A percentile compares a stretch with the other conserved stretches of the same genome.
phyloP scores from a whole-genome alignment of 192 early-diverging fungal species.

The Podila minutissima region DNA sequence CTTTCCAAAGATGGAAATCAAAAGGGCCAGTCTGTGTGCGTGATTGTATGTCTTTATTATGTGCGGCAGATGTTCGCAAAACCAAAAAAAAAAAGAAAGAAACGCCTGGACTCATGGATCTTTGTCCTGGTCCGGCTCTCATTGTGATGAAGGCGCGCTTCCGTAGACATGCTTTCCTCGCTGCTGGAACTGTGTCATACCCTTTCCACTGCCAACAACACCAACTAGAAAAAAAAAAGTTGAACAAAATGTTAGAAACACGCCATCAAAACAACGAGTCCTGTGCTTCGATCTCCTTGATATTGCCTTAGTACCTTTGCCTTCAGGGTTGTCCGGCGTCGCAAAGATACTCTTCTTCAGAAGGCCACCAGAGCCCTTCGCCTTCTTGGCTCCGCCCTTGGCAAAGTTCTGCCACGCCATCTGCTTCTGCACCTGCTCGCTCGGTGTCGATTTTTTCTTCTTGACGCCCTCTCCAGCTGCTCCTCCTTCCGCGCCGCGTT shows the following conservation, averaged over 20 bases:
- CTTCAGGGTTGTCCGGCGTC: conserved; percentile 82
- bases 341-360: conserved; percentile 82
- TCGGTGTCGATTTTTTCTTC: conserved; percentile 59
- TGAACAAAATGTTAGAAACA: background rate
- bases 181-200: conserved; percentile 81
- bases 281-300: background rate
- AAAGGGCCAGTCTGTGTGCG: too few species aligned
- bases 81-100: too few species aligned
- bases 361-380: conserved; percentile 47
- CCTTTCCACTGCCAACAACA: conserved; percentile 81
- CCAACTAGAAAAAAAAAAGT: conserved; percentile 63
- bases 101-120: too few species aligned
- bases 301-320: conserved; percentile 60
- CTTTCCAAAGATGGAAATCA: too few species aligned
- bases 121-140: background rate
- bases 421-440: conserved; percentile 78
- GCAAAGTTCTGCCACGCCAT: conserved; percentile 82
- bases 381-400: conserved; percentile 63
- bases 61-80: too few species aligned
- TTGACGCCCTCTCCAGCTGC: conserved; percentile 46
- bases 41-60: too few species aligned
- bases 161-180: conserved; percentile 80
- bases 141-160: background rate
- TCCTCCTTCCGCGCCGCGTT: conserved; percentile 15
- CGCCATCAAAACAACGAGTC: background rate